phyloP scores from a whole-genome alignment of 2,329 filamentous ascomycete species.

The Graphilbum sp. region DNA sequence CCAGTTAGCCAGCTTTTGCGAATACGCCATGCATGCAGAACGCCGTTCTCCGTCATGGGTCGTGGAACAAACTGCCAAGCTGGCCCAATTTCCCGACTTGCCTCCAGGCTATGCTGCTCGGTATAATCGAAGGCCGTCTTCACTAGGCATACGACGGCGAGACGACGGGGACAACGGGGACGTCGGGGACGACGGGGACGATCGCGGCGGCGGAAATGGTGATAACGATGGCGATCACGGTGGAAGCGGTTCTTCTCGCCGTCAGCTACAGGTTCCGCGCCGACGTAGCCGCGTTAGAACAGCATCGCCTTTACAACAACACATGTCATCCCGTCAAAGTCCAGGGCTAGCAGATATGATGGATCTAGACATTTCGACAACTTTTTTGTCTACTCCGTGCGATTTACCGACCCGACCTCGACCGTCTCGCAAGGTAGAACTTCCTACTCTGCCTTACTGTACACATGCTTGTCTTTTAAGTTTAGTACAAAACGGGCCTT shows the following conservation, averaged over 20 bases:
- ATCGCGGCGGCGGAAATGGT: not conserved
- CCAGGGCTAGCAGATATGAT: not conserved
- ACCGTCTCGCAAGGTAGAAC: conserved; percentile 2
- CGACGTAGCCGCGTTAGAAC: not conserved
- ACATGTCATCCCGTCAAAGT: conserved; percentile 1
- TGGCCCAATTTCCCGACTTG: conserved; percentile 4
- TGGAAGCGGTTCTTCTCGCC: not conserved
- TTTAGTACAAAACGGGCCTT: conserved; percentile 1
- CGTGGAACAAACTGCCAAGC: conserved; percentile 1
- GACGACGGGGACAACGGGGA: not conserved
- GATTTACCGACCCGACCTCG: conserved; percentile 2
- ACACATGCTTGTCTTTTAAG: conserved; percentile 6
- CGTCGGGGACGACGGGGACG: not conserved
- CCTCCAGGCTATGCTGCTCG: conserved; percentile 1
- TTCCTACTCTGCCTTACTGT: conserved; percentile 5
- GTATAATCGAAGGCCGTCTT: not conserved
- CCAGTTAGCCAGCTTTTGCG: conserved; percentile 4
- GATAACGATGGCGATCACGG: no score
- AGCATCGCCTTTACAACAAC: conserved; percentile 2
- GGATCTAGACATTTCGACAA: conserved; percentile 3
- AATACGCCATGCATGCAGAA: conserved; percentile 3
- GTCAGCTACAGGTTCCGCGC: not conserved
- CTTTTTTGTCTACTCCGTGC: conserved; percentile 4
- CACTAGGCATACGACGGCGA: conserved; percentile 1
- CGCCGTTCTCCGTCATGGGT: conserved; percentile 2